Base-by-base conservation (phyloP, 2,329 filamentous ascomycete species). In the Tympanopsis confertula region DNA sequence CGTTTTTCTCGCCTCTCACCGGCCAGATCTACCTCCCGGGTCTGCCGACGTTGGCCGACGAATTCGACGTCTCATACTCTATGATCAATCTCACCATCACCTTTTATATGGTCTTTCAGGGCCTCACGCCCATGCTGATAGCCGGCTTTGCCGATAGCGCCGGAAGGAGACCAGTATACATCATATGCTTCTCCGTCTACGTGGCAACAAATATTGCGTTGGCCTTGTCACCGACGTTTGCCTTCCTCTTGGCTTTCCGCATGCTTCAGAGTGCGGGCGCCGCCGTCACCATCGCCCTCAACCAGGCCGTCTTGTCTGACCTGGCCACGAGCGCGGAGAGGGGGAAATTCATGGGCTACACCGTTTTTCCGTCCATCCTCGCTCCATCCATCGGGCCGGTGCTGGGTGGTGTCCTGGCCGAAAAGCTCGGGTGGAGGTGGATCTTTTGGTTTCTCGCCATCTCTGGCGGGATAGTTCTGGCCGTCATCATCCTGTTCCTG, bases 71-170 rank as follows among this genome's bases (percentile, higher is more conserved):
- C 14, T 55, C 56, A 4, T 45, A 48, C 20, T 46, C 55, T 1
- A 45, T 61, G 35, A 62, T 71, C 42, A 72, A 71, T 47, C 50
- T 74, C 24, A 70, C 66, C 5, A 53, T 73, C 29, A 72, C 69
- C 2, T 69, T 66, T 1, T 74, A 73, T 47, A 67, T 72, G 66
- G 65, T 79, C 36, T 67, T 79, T 24, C 75, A 78, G 56, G 75
- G 69, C 15, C 53, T 80, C 12, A 64, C 68, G 1, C 75, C 75
- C 18, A 68, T 68, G 45, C 66, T 78, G 40, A 56, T 75, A 29
- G 73, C 70, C 1, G 66, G 66, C 3, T 53, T 78, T 22, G 69
- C 73, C 1, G 75, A 79, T 47, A 62, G 52, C 2, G 56, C 60
- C 2, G 73, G 74, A 2, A 59, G 72, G 24, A 57, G 72, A 4